Evolutionary conservation across 441 rosid species (phyloP).

Genomic region (Erodium texanum): DNA sequence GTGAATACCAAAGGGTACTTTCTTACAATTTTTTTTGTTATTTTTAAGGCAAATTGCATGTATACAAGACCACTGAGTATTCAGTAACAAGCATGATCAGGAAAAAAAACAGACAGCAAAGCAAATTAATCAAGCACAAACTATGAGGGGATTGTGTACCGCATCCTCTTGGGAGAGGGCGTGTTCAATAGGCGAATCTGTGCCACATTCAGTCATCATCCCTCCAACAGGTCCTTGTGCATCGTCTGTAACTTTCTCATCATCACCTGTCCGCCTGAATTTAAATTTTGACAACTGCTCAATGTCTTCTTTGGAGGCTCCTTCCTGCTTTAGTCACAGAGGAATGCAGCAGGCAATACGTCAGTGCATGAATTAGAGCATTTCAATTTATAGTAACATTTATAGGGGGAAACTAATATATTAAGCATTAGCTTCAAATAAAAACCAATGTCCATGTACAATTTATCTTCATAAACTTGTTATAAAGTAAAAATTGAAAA

Average conservation of each 20-base stretch:
- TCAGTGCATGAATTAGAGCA: not conserved
- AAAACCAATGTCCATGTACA: not conserved
- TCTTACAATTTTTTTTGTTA: too few relatives aligned
- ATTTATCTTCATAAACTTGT: not conserved
- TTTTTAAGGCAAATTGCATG: not conserved
- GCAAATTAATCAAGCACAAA: not conserved
- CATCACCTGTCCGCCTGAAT: constrained; percentile 33
- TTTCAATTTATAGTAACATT: not conserved
- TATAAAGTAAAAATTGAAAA: not conserved
- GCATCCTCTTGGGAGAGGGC: constrained; percentile 66
- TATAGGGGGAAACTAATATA: not conserved
- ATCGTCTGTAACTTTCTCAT: constrained; percentile 40
- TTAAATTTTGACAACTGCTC: constrained; percentile 74
- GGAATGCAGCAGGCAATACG: not conserved
- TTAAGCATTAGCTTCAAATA: not conserved
- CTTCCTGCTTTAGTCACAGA: constrained; percentile 48
- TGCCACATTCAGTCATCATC: constrained; percentile 65
- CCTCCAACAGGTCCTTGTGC: constrained; percentile 49
- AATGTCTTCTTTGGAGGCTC: constrained; percentile 86
- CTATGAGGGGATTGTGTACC: constrained; percentile 29
- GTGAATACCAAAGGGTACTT: too few relatives aligned
- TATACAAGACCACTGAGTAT: constrained; percentile 4
- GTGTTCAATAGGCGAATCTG: constrained; percentile 67
- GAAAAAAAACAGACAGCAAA: not conserved
- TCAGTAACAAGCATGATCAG: not conserved